A percentile compares a stretch with the other conserved stretches of the same genome.
Evolutionary conservation across 768 basidiomycete species (phyloP).

Genomic region (Steccherinum ochraceum): DNA sequence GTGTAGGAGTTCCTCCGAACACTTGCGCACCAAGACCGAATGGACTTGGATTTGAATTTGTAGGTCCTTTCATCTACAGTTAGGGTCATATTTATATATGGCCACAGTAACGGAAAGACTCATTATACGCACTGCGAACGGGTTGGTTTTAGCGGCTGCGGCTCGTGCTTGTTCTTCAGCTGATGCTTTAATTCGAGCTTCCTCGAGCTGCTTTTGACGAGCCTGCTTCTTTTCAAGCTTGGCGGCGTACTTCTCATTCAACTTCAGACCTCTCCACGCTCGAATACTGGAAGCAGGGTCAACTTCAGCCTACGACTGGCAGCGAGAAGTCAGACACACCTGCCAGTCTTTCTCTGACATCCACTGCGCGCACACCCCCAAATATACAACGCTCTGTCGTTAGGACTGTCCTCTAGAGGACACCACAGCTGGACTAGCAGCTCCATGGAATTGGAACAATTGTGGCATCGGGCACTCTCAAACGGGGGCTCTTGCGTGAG

Average conservation of each 20-base stretch:
- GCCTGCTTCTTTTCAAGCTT: conserved; percentile 57
- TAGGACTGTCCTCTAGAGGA: conserved; percentile 77
- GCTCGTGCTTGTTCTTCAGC: conserved; percentile 25
- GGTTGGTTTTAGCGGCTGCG: conserved; percentile 41
- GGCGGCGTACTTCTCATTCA: conserved; percentile 68
- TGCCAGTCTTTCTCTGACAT: conserved; percentile 74
- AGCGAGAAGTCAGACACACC: conserved; percentile 42
- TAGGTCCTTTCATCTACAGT: conserved; percentile 14
- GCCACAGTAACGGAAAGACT: neutral
- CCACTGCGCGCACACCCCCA: conserved; percentile 70
- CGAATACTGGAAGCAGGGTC: conserved; percentile 49
- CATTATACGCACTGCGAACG: conserved; percentile 50
- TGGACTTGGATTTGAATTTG: conserved; percentile 21
- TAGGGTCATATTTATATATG: neutral
- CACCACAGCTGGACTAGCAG: conserved; percentile 87
- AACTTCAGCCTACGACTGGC: conserved; percentile 4
- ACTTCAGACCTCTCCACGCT: conserved; percentile 72
- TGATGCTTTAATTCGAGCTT: conserved; percentile 30
- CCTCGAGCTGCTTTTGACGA: conserved; percentile 30
- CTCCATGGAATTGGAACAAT: conserved; percentile 70
- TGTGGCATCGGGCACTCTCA: conserved; percentile 23
- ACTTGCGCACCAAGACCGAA: conserved; percentile 64
- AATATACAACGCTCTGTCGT: conserved; percentile 80
- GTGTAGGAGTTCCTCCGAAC: conserved; percentile 36
- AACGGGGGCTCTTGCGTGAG: neutral